Percentiles rank a stretch among this genome's conserved stretches.
Evolutionary conservation across 2,329 filamentous ascomycete species (phyloP).

Genomic region (Trichoderma sp.): DNA sequence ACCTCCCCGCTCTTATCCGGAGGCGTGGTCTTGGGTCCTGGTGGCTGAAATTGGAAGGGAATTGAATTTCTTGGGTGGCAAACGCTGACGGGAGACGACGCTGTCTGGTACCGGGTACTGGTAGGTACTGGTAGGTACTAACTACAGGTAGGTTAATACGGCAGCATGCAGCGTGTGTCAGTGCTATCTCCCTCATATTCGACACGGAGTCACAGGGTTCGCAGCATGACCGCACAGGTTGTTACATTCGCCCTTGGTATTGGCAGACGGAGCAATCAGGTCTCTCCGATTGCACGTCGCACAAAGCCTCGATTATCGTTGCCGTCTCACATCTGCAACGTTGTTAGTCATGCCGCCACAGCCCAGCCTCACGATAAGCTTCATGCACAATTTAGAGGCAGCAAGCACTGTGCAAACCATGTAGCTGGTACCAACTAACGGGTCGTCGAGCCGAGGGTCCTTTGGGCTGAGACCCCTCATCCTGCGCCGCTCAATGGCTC

Average conservation of each 20-base stretch:
- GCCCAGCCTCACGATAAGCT: not conserved
- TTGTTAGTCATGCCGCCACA: not conserved
- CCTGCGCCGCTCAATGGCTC: not conserved
- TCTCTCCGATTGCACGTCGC: not conserved
- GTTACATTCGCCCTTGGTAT: not conserved
- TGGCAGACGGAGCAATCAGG: not conserved
- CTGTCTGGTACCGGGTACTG: not conserved
- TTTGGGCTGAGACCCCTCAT: not conserved
- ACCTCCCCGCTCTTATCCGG: constrained; percentile 7
- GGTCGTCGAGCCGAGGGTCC: not conserved
- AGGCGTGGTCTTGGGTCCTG: constrained; percentile 8
- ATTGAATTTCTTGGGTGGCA: not conserved
- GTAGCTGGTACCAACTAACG: not conserved
- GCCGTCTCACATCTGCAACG: not conserved
- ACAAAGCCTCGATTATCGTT: not conserved
- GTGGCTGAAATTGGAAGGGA: not conserved
- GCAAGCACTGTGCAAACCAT: not conserved
- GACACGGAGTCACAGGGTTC: not conserved
- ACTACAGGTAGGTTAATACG: not conserved
- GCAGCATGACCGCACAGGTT: not conserved
- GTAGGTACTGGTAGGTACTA: too few relatives aligned
- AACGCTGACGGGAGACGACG: not conserved
- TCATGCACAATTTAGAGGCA: not conserved
- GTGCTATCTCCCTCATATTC: not conserved
- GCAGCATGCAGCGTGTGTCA: not conserved